These are phyloP conservation scores for Neurospora intermedia DNA, from an alignment of 495 filamentous ascomycete genomes.

Conservation along the genomic window DNA sequence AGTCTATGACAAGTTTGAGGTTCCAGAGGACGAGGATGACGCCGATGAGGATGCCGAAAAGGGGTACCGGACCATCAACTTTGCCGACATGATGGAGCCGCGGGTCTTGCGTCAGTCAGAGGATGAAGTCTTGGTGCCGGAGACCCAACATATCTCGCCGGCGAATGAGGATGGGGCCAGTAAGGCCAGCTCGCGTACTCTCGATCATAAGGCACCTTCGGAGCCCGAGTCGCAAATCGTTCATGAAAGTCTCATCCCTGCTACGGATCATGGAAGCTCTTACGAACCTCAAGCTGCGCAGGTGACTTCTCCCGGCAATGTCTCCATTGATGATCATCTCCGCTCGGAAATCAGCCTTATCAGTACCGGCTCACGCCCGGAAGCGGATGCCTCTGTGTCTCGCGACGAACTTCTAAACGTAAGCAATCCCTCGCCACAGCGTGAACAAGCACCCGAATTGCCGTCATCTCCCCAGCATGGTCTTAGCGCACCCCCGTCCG, in stretches of 20 bases:
- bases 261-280: conserved; percentile 3
- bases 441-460: conserved; percentile 13
- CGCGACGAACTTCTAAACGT: conserved; percentile 3
- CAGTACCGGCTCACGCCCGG: conserved; percentile 17
- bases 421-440: conserved; percentile 22
- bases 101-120: conserved; percentile 25
- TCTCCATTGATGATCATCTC: conserved; percentile 14
- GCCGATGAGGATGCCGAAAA: conserved; percentile 14
- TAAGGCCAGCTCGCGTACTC: conserved; percentile 1
- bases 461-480: background rate
- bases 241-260: conserved; percentile 12
- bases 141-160: background rate
- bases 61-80: conserved; percentile 26
- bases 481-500: conserved; percentile 1
- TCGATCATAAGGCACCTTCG: conserved; percentile 8
- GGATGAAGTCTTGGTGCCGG: background rate
- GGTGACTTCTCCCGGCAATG: background rate
- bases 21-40: conserved; percentile 30
- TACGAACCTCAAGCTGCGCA: conserved; percentile 1
- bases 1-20: conserved; percentile 39
- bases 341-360: conserved; percentile 15
- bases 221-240: background rate
- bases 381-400: conserved; percentile 11
- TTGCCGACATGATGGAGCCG: conserved; percentile 35
- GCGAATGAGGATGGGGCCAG: background rate